Percentiles rank a stretch among this genome's conserved stretches.
phyloP scores from a whole-genome alignment of 768 basidiomycete genomes.

The Lactarius tabidus region DNA sequence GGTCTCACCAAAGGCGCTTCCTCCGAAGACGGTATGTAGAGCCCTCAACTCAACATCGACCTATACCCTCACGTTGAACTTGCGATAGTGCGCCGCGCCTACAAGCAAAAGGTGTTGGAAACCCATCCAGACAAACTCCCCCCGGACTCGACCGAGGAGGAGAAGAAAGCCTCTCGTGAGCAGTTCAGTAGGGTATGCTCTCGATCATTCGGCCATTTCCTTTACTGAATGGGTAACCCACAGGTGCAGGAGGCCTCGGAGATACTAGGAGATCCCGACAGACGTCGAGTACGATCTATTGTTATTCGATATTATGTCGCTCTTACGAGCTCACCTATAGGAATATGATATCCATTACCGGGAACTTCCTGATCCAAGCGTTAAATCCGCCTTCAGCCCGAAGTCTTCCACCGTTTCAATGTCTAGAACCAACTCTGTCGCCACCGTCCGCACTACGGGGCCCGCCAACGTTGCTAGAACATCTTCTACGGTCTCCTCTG shows the following conservation, averaged over 20 bases:
- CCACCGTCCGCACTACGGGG: conserved; percentile 15
- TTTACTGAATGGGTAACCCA: conserved; percentile 27
- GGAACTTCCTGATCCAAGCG: conserved; percentile 16
- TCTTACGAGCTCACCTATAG: conserved; percentile 10
- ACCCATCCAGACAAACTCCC: conserved; percentile 73
- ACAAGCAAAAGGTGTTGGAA: conserved; percentile 61
- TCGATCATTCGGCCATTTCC: not conserved
- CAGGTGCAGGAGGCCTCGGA: conserved; percentile 65
- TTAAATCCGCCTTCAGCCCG: conserved; percentile 15
- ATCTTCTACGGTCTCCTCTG: conserved; percentile 10
- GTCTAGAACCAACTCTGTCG: conserved; percentile 11
- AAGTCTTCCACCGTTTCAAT: conserved; percentile 14
- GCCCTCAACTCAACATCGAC: not conserved
- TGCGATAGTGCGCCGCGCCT: conserved; percentile 56
- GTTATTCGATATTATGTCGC: not conserved
- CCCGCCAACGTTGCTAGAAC: conserved; percentile 10
- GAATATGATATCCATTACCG: conserved; percentile 25
- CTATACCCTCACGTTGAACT: not conserved
- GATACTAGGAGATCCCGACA: conserved; percentile 49
- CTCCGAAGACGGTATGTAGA: conserved; percentile 16
- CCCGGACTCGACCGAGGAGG: conserved; percentile 45
- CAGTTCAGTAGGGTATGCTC: conserved; percentile 56
- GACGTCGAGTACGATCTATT: conserved; percentile 46
- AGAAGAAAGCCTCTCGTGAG: conserved; percentile 50
- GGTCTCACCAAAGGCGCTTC: conserved; percentile 13